Conservation (phyloP, 176 grass and related monocot species). For the Oryza australiensis region DNA sequence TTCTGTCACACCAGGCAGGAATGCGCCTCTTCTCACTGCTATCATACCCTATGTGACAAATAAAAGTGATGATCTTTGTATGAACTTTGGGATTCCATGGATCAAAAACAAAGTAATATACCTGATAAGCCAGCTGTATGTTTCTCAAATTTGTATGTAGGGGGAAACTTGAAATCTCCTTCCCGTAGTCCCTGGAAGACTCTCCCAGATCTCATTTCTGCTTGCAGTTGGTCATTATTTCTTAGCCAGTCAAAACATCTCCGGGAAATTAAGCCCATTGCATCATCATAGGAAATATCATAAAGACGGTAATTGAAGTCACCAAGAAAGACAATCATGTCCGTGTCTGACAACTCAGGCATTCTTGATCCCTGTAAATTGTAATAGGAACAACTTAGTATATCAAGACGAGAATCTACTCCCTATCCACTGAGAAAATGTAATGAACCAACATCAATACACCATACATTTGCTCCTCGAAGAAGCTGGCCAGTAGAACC, state of each 20-base stretch:
- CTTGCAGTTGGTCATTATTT: conserved; percentile 79
- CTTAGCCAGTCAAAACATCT: conserved; percentile 64
- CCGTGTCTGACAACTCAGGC: conserved; percentile 67
- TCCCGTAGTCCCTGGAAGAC: conserved; percentile 93
- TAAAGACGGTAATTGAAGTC: conserved; percentile 92
- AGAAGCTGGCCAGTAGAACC: conserved; percentile 57
- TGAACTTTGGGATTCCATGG: not conserved
- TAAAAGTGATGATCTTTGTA: not conserved
- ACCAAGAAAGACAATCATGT: conserved; percentile 95
- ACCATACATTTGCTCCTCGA: conserved; percentile 74
- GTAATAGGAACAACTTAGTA: conserved; percentile 29
- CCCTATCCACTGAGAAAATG: conserved; percentile 12
- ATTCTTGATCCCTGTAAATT: conserved; percentile 51
- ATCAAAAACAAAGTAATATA: conserved; percentile 43
- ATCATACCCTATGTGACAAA: conserved; percentile 76
- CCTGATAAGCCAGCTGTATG: conserved; percentile 64
- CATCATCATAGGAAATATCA: conserved; percentile 77
- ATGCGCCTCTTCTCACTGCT: conserved; percentile 88
- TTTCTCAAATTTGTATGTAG: conserved; percentile 97
- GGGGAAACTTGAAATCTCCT: conserved; percentile 71
- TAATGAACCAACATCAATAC: conserved; percentile 22
- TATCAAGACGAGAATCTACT: conserved; percentile 15
- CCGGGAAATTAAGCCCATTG: conserved; percentile 62
- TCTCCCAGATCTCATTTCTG: conserved; percentile 81
- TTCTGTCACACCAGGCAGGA: conserved; percentile 96